Conservation (phyloP, 768 basidiomycete genomes). For the Megacollybia marginata region DNA sequence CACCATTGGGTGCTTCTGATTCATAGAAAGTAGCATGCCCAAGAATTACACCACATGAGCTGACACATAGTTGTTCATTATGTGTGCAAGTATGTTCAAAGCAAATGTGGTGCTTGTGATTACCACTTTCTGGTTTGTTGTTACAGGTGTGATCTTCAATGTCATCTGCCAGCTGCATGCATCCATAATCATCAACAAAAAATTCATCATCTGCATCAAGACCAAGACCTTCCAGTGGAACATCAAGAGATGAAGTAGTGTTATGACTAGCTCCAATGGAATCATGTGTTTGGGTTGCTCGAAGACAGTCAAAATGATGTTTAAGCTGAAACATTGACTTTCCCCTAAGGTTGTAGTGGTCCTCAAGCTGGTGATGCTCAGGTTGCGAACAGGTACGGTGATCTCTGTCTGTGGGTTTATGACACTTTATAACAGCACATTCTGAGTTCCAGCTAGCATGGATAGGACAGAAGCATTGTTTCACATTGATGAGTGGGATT, state of each 20-base stretch:
- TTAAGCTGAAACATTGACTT: constrained; percentile 9
- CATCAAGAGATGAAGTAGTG: background rate
- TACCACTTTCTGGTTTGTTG: constrained; percentile 9
- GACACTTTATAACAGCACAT: constrained; percentile 18
- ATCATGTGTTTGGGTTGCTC: background rate
- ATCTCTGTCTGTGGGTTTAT: background rate
- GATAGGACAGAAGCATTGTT: constrained; percentile 14
- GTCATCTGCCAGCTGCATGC: background rate
- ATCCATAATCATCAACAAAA: background rate
- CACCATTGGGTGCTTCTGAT: constrained; percentile 15
- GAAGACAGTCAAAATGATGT: constrained; percentile 8
- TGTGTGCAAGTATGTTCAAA: constrained; percentile 23
- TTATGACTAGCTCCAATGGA: constrained; percentile 1
- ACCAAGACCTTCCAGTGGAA: background rate
- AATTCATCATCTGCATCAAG: background rate
- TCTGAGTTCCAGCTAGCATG: constrained; percentile 6
- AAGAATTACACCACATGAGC: constrained; percentile 20
- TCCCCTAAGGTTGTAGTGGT: constrained; percentile 1
- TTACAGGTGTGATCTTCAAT: background rate
- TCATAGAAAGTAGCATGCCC: constrained; percentile 20
- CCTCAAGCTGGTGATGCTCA: constrained; percentile 4
- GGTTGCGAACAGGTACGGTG: constrained; percentile 13
- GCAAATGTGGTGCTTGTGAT: constrained; percentile 12
- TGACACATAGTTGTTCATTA: constrained; percentile 18
- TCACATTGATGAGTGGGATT: constrained; percentile 8